Evolutionary conservation across 116 monocot species (phyloP), one percentile per base, ranked within the genome.

Genomic region (Cymodocea nodosa): DNA sequence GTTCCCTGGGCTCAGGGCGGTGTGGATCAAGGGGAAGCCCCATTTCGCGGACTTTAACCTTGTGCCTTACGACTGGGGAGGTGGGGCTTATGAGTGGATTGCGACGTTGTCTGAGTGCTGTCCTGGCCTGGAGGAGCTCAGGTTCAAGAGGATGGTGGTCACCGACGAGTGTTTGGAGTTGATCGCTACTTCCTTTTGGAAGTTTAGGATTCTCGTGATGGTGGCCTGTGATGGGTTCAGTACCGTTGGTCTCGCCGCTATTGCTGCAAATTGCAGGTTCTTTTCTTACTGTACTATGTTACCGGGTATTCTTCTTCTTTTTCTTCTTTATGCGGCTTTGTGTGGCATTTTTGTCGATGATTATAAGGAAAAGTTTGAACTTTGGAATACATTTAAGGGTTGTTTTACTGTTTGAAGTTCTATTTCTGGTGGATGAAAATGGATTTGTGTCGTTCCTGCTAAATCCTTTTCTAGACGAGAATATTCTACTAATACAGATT

Each of bases 11-110:
- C 62, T 82, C 16, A 63, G 75, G 68, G 68, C 72, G 4, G 79
- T 77, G 23, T 52, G 22, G 56, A 48, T 90, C 35, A 90, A 90
- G 76, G 90, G 86, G 53, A 90, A 90, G 79, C 90, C 90, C 14
- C 86, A 90, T 71, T 90, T 90, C 62, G 90, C 90, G 5, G 90
- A 90, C 59, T 90, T 86, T 71, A 75, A 81, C 70, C 83, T 90
- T 12, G 86, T 90, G 10, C 90, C 90, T 6, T 23, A 60, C 22
- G 79, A 74, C 39, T 90, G 90, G 90, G 90, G 90, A 52, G 86
- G 72, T n/a, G 81, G 73, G 8, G 89, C 85, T 0, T 66, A 25
- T n/a, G 75, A 69, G 7, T 90, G 90, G 90, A 79, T 90, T 36
- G 76, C 64, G 36, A 78, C 85, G 13, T 36, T 81, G 67, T 81